phyloP scores from a whole-genome alignment of 345 rosid genomes.

The Citrus glauca region DNA sequence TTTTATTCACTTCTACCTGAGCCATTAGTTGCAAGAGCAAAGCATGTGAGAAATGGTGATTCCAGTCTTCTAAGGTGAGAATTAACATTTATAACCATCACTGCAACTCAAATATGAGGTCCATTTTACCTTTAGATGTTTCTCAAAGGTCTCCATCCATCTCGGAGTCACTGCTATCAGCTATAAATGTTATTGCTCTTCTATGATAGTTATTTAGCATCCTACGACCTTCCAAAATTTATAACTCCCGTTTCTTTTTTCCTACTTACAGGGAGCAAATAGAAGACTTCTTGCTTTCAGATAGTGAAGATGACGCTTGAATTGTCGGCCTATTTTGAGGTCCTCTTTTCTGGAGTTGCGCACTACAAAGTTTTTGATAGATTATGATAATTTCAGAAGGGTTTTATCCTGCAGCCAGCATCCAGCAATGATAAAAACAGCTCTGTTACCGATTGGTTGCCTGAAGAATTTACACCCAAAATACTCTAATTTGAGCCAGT shows the following conservation, averaged over 20 bases:
- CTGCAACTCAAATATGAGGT: neutral
- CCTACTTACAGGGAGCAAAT: constrained; percentile 64
- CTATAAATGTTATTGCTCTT: neutral
- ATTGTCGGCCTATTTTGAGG: neutral
- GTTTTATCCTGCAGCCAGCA: neutral
- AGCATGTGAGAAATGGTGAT: constrained; percentile 20
- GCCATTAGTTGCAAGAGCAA: constrained; percentile 44
- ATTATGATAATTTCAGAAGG: neutral
- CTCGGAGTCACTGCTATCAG: neutral
- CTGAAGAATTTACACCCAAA: neutral
- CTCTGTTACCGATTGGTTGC: neutral
- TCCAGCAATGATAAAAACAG: neutral
- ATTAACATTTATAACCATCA: neutral
- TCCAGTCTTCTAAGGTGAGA: constrained; percentile 57
- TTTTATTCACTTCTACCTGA: constrained; percentile 54
- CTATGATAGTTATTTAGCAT: neutral
- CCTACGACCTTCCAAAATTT: neutral
- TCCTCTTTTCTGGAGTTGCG: neutral
- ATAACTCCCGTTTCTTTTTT: neutral
- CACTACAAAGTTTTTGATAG: neutral
- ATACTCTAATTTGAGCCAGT: neutral
- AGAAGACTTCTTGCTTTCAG: constrained; percentile 71
- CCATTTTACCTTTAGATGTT: neutral
- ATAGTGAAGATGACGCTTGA: constrained; percentile 52
- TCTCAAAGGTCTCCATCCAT: neutral